Percentiles rank a stretch among this genome's conserved stretches.
phyloP scores from a whole-genome alignment of 352 stramenopile species.

The Pythium utonaiense region DNA sequence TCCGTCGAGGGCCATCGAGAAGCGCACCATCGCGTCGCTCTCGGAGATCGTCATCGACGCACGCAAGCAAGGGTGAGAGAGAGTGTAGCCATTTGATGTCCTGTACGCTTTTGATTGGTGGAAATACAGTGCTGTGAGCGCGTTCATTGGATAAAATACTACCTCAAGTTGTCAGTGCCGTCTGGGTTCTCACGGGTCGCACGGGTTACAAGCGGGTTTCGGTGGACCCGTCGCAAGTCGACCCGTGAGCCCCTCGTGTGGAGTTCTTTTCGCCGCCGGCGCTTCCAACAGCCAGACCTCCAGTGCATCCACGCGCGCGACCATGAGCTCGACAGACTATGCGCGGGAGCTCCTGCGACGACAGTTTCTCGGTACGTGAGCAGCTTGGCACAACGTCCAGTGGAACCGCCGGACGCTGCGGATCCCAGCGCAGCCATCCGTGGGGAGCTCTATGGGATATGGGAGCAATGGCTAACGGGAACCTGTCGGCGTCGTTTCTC shows the following conservation, averaged over 20 bases:
- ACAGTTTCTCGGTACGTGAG: slow-evolving; percentile 73
- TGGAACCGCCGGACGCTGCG: neutral
- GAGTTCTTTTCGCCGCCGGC: slow-evolving; percentile 18
- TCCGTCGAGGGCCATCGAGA: slow-evolving; percentile 25
- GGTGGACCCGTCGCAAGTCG: neutral
- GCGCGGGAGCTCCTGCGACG: slow-evolving; percentile 76
- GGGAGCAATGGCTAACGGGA: neutral
- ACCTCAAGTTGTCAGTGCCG: neutral
- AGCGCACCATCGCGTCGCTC: slow-evolving; percentile 48
- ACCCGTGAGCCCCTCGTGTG: slow-evolving; percentile 9
- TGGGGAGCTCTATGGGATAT: neutral
- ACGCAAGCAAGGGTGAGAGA: slow-evolving; percentile 27
- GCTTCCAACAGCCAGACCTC: slow-evolving; percentile 5
- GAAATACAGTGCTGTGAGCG: slow-evolving; percentile 4
- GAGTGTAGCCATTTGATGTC: slow-evolving; percentile 10
- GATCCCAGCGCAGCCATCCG: neutral
- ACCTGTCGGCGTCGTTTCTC: neutral
- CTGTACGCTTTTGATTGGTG: slow-evolving; percentile 7
- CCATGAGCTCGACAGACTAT: slow-evolving; percentile 43
- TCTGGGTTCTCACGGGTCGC: too few relatives aligned
- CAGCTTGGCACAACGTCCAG: neutral
- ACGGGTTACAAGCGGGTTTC: too few relatives aligned
- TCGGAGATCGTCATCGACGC: slow-evolving; percentile 65
- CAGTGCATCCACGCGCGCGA: slow-evolving; percentile 2
- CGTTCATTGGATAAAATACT: neutral